These are phyloP conservation scores for Cylindrotheca fusiformis DNA, from an alignment of 108 stramenopile genomes.

Conservation along the genomic window DNA sequence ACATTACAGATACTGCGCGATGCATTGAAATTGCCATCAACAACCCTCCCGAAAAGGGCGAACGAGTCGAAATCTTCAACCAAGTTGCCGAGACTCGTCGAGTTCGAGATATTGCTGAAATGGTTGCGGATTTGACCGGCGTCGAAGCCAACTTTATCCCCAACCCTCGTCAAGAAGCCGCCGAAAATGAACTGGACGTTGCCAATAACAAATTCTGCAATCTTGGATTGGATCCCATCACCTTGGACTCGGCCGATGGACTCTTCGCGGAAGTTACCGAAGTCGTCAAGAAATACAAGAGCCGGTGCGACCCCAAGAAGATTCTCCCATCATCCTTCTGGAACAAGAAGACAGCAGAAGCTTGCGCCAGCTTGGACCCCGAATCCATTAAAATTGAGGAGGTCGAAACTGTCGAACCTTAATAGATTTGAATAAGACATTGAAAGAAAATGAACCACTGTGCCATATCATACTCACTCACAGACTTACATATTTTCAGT, in stretches of 20 bases:
- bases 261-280: slow-evolving; percentile 93
- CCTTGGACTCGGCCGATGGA: slow-evolving; percentile 84
- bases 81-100: slow-evolving; percentile 96
- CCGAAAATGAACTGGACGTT: slow-evolving; percentile 98
- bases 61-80: slow-evolving; percentile 95
- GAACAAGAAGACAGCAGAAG: slow-evolving; percentile 91
- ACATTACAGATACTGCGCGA: slow-evolving; percentile 93
- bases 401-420: slow-evolving; percentile 18
- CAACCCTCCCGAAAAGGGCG: slow-evolving; percentile 91
- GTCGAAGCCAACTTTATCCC: slow-evolving; percentile 90
- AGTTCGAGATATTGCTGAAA: slow-evolving; percentile 92
- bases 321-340: slow-evolving; percentile 96
- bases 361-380: slow-evolving; percentile 74
- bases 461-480: no score
- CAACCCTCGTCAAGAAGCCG: slow-evolving; percentile 97
- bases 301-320: slow-evolving; percentile 88
- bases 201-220: slow-evolving; percentile 93
- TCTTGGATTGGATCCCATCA: slow-evolving; percentile 91
- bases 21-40: slow-evolving; percentile 97
- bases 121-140: slow-evolving; percentile 91
- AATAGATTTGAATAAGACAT: no score
- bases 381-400: slow-evolving; percentile 60
- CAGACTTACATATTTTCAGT: no score
- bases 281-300: slow-evolving; percentile 92
- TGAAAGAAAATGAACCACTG: no score